phyloP scores from a whole-genome alignment of 352 stramenopile species.

The Phytophthora sansomeana region DNA sequence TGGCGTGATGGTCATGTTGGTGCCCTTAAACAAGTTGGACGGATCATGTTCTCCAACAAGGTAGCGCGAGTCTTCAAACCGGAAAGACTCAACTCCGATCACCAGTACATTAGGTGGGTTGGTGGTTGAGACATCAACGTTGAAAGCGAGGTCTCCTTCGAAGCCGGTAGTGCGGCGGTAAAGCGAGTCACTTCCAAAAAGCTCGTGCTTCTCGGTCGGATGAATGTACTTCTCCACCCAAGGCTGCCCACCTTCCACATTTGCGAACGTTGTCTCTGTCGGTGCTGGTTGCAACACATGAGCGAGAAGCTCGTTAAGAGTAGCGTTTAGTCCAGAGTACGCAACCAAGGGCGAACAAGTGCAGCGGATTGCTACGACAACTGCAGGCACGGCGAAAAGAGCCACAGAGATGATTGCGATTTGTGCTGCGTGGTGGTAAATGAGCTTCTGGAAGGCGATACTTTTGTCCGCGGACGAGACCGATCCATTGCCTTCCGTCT shows the following conservation, averaged over 20 bases:
- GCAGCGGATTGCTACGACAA: constrained; percentile 13
- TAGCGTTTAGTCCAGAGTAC: constrained; percentile 20
- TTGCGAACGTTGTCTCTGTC: constrained; percentile 3
- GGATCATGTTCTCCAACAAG: constrained; percentile 30
- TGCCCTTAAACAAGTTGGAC: constrained; percentile 41
- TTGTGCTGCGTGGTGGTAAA: neutral
- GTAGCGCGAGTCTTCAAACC: constrained; percentile 21
- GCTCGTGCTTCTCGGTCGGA: constrained; percentile 18
- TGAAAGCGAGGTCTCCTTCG: constrained; percentile 19
- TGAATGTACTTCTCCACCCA: constrained; percentile 20
- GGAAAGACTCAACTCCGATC: constrained; percentile 20
- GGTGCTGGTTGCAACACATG: constrained; percentile 17
- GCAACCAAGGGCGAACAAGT: constrained; percentile 17
- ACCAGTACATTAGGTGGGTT: constrained; percentile 18
- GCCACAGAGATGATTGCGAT: neutral
- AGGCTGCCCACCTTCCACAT: neutral
- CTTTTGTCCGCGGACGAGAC: neutral
- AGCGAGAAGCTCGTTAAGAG: constrained; percentile 21
- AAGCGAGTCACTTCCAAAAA: constrained; percentile 11
- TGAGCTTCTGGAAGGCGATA: neutral
- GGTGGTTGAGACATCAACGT: constrained; percentile 6
- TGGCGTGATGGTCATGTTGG: constrained; percentile 42
- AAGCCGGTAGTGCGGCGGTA: constrained; percentile 23
- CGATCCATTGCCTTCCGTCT: neutral
- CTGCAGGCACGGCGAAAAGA: constrained; percentile 7